Percentiles rank a stretch among this genome's conserved stretches.
Evolutionary conservation across 1,284 basidiomycete genomes (phyloP).

Genomic region (Austroboletus novae-zelandiae): DNA sequence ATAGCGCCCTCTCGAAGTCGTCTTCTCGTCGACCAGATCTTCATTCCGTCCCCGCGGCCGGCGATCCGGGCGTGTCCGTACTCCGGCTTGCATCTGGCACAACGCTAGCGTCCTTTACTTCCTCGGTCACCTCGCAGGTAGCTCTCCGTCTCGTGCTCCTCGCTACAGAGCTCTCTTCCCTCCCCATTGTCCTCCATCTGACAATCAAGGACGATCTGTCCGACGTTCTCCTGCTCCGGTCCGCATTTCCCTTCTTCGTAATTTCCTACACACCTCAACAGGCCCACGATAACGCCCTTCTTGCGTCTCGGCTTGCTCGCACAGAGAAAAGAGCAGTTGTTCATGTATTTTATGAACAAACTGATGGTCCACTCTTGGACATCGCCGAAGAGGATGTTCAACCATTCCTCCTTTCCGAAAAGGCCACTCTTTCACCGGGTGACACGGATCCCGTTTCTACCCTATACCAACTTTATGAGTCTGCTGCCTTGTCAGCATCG

Average conservation of each 20-base stretch:
- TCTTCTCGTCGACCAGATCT: conserved; percentile 33
- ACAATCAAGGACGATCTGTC: conserved; percentile 51
- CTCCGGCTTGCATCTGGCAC: conserved; percentile 37
- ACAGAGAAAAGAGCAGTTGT: conserved; percentile 65
- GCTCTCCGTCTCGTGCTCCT: conserved; percentile 45
- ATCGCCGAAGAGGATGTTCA: conserved; percentile 56
- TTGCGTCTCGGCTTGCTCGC: conserved; percentile 68
- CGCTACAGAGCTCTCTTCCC: conserved; percentile 43
- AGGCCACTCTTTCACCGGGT: conserved; percentile 19
- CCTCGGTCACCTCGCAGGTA: conserved; percentile 33
- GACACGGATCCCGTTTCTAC: conserved; percentile 17
- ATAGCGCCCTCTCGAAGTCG: conserved; percentile 27
- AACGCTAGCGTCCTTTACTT: conserved; percentile 50
- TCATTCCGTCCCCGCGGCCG: conserved; percentile 52
- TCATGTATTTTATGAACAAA: conserved; percentile 68
- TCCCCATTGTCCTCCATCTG: conserved; percentile 53
- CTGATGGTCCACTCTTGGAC: conserved; percentile 43
- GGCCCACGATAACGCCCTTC: conserved; percentile 70
- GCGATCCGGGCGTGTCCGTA: conserved; percentile 57
- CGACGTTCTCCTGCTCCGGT: conserved; percentile 55
- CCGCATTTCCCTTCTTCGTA: conserved; percentile 58
- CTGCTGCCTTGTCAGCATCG: conserved; percentile 61
- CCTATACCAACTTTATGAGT: conserved; percentile 59
- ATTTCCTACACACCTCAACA: conserved; percentile 64
- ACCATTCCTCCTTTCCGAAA: conserved; percentile 54